Evolutionary conservation across 192 early-diverging fungal species (phyloP), one percentile per base, ranked within the genome.

Genomic region (Chytriomyces sp.): DNA sequence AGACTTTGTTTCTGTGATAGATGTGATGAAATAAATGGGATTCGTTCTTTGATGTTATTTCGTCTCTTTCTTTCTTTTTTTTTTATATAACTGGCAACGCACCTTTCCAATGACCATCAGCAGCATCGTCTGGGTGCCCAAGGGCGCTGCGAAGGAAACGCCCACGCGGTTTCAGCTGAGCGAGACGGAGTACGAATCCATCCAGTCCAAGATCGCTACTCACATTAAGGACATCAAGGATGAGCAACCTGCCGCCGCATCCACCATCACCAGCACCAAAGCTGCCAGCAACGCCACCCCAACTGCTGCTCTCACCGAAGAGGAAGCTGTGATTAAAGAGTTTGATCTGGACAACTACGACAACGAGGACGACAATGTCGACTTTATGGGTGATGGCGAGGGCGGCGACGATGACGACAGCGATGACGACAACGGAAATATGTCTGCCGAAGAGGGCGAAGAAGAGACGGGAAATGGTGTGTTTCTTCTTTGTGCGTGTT

Each of bases 281-380:
- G 47, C 26, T 24, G 43, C 47, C 7, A 35, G 5, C 6, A 48
- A 35, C 20, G 24, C 45, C 24, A 50, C 69, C 20, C n/a, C 43
- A 6, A 64, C 63, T 13, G 64, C 9, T 59, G 68, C 24, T 10
- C 35, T 78, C 61, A 44, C 80, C 64, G 73, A 87, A 47, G 82
- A 85, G 64, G 69, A 66, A 24, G 57, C 23, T n/a, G 60, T 84
- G 47, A 50, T 77, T 20, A 64, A 67, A 73, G 77, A 79, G 45
- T 98, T 96, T 84, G 93, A 99, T 78, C 85, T 99, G 78, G 96
- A 97, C 69, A 82, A 92, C 79, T 99, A 99, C 86, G 96, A 98
- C 79, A 84, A 92, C 43, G 93, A 93, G n/a, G 87, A 88, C 50
- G 81, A 78, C 53, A 23, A 23, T 8, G 44, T 44, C 18, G 73